Percentiles rank a stretch among this genome's conserved stretches.
phyloP scores from a whole-genome alignment of 1,284 basidiomycete species.

The Ganoderma lingzhi region DNA sequence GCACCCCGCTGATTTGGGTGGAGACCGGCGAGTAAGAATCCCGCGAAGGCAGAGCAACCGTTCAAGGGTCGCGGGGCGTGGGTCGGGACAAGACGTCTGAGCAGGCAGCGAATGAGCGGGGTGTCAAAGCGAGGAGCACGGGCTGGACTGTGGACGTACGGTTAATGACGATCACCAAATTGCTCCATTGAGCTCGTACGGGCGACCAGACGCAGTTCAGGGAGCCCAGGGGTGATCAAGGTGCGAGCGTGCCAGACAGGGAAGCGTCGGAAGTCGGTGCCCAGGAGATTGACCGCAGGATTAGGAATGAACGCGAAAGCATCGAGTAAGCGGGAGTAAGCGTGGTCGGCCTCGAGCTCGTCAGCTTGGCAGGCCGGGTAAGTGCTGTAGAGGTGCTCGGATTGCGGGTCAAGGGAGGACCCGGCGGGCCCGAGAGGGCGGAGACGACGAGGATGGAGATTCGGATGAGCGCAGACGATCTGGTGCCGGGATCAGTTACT shows the following conservation, averaged over 20 bases:
- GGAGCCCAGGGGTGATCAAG: background rate
- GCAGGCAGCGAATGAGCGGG: background rate
- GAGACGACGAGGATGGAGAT: background rate
- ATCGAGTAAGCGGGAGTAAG: background rate
- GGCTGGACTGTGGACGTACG: background rate
- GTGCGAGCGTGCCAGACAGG: background rate
- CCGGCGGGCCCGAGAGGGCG: background rate
- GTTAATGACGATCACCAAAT: background rate
- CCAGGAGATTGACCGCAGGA: conserved; percentile 1
- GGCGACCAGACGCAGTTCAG: background rate
- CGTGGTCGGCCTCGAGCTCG: background rate
- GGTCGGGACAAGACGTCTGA: background rate
- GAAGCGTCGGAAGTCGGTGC: background rate
- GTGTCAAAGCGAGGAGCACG: background rate
- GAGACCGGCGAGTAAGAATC: background rate
- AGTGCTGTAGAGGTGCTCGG: background rate
- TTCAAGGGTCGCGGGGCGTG: background rate
- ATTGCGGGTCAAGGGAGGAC: background rate
- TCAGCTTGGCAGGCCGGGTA: background rate
- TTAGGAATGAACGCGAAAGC: background rate
- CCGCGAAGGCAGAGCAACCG: background rate
- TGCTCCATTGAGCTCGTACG: conserved; percentile 1
- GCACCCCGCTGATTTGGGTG: background rate
- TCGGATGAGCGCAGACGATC: background rate
- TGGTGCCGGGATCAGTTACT: background rate